Conservation (phyloP, 225 moss, liverwort and hornwort genomes). For the Lunularia cruciata region DNA sequence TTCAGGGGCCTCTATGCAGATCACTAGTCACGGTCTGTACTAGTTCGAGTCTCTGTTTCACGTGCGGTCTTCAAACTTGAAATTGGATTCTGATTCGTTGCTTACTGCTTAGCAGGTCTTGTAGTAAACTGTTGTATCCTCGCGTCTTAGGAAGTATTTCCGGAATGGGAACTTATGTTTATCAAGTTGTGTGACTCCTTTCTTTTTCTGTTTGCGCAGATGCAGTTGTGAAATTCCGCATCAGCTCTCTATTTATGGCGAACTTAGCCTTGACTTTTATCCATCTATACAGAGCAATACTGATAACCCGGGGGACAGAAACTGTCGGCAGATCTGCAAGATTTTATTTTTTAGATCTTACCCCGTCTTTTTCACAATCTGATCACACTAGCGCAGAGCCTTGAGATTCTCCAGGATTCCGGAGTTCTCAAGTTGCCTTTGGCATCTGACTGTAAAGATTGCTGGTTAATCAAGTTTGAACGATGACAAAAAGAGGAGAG, state of each 20-base stretch:
- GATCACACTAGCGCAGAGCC: slow-evolving; percentile 27
- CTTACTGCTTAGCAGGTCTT: no score
- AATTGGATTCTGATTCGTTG: no score
- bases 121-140: no score
- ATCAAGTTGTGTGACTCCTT: slow-evolving; percentile 18
- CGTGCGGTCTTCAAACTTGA: no score
- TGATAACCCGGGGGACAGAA: slow-evolving; percentile 31
- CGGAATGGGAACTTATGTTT: no score
- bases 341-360: slow-evolving; percentile 12
- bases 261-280: slow-evolving; percentile 25
- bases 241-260: slow-evolving; percentile 25
- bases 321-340: slow-evolving; percentile 14
- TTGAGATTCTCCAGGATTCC: slow-evolving; percentile 19
- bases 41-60: no score
- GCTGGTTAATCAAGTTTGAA: slow-evolving; percentile 25
- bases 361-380: slow-evolving; percentile 19
- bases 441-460: slow-evolving; percentile 25
- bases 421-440: slow-evolving; percentile 15
- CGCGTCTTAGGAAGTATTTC: no score
- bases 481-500: slow-evolving; percentile 24
- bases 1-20: no score
- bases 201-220: slow-evolving; percentile 35
- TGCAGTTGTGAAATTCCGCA: slow-evolving; percentile 34
- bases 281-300: slow-evolving; percentile 25
- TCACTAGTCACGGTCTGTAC: no score